phyloP scores from a whole-genome alignment of 768 basidiomycete species.

The Pulveroboletus sp. region DNA sequence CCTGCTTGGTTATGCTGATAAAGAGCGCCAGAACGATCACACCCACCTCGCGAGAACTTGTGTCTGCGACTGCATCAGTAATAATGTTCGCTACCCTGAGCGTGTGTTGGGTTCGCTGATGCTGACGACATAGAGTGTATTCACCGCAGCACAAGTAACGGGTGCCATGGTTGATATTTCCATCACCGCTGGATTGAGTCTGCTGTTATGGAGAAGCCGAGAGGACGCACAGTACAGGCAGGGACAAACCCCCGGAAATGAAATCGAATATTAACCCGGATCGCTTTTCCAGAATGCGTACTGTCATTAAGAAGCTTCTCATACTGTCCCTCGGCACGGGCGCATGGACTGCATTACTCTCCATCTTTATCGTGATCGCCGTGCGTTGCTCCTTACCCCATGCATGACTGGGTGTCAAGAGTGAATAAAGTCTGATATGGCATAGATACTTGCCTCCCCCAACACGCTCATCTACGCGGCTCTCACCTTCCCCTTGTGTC shows the following conservation, averaged over 20 bases:
- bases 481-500: constrained; percentile 28
- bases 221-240: constrained; percentile 12
- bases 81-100: neutral
- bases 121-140: constrained; percentile 4
- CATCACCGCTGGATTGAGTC: constrained; percentile 10
- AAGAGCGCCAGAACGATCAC: constrained; percentile 4
- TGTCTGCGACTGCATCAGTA: constrained; percentile 7
- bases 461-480: constrained; percentile 15
- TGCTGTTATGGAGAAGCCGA: constrained; percentile 13
- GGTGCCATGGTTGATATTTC: constrained; percentile 12
- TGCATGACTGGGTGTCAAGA: neutral
- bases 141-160: constrained; percentile 3
- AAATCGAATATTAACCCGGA: neutral
- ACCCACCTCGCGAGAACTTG: constrained; percentile 11
- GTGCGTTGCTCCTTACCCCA: constrained; percentile 1
- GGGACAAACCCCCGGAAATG: neutral
- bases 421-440: neutral
- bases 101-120: neutral
- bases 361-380: constrained; percentile 9
- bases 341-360: constrained; percentile 14
- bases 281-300: constrained; percentile 11
- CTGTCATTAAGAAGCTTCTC: constrained; percentile 11
- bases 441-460: constrained; percentile 11
- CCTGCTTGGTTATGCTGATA: neutral
- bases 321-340: constrained; percentile 15